Base-by-base conservation (phyloP, 2,329 filamentous ascomycete species). In the Claviceps spartinae region DNA sequence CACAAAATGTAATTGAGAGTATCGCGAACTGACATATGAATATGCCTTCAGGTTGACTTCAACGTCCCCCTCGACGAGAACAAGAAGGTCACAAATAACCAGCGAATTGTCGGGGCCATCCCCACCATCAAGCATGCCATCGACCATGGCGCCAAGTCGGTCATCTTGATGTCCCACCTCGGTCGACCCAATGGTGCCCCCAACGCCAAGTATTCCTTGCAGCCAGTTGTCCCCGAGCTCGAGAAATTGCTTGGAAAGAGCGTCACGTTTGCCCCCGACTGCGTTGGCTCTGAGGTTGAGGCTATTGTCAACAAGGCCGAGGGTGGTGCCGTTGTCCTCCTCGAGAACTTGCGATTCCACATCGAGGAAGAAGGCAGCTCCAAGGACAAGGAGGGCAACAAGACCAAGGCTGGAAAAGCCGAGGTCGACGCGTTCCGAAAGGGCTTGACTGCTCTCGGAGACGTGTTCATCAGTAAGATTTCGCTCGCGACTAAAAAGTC, bases 261-360 rank as follows among this genome's bases (percentile, higher is more conserved):
- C 61, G 90, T 98, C 61, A 85, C 83, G 65, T 91, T 98, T 70
- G 85, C 89, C 52, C 81, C 88, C 40, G 93, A 97, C 74, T 93
- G 81, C 63, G 91, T 97, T 54, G 93, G 93, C 59, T 76, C 85
- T 56, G 84, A 95, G 72, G 86, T 90, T 52, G 93, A 98, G 79
- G 85, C 86, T 62, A 84, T 85, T 49, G 90, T 97, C 62, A 88
- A 85, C 75, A 84, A 83, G 68, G 88, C 90, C 57, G 79, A 78
- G 52, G 79, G 81, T 61, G 93, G 91, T 61, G 81, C 88, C 63
- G 82, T 98, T 52, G 79, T 98, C 54, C 81, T 98, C 37, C 79
- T 98, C 51, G 93, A 98, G 82, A 98, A 98, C 78, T 75, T 98
- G 72, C 88, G 93, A 61, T 98, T 97, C 81, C 93, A 98, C 72